Evolutionary conservation across 345 rosid genomes (phyloP), one percentile per base, ranked within the genome.

Genomic region (Crucihimalaya himalaica): DNA sequence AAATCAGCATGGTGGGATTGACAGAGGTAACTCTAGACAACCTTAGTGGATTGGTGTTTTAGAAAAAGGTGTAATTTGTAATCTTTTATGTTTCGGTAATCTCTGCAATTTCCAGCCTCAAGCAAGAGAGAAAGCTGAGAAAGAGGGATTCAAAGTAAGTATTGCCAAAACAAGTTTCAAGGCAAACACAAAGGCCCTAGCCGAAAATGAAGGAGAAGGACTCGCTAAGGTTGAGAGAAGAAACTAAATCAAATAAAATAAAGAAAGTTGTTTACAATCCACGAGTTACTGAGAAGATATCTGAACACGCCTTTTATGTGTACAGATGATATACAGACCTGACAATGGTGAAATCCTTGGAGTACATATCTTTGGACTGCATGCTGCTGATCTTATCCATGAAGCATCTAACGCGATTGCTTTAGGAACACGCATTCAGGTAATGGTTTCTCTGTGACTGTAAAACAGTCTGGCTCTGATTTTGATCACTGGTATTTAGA

Each of bases 121-220:
- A 89, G 99, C 98, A 23, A 92, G 91, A 83, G 98, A 96, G 81
- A 92, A 86, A 79, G 98, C 87, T 29, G 94, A 86, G 75, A 81
- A 82, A 62, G 99, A 96, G 74, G 99, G 99, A 72, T 96, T 96
- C 69, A 89, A 92, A 84, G 82, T 90, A 59, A 84, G 90, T 66
- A 76, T 92, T 75, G 90, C 92, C 66, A 96, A 90, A 85, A 96
- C 96, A 69, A 96, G 99, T 82, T 96, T 96, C 80, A 96, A 96
- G 88, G 98, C 98, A 62, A 96, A 96, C 84, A 92, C 98, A 62
- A 96, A 92, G 79, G 99, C 99, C 60, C 76, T 92, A 68, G 99
- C 99, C 8, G 99, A 92, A 84, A 96, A 96, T 29, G 98, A 96
- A 86, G 96, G 97, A 62, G 99, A 96, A 79, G 98, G 99, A 57